Percentiles rank a stretch among this genome's conserved stretches.
These are phyloP conservation scores for Aureobasidium sp. DNA, from an alignment of 2,329 filamentous ascomycete species.

Conservation along the genomic window DNA sequence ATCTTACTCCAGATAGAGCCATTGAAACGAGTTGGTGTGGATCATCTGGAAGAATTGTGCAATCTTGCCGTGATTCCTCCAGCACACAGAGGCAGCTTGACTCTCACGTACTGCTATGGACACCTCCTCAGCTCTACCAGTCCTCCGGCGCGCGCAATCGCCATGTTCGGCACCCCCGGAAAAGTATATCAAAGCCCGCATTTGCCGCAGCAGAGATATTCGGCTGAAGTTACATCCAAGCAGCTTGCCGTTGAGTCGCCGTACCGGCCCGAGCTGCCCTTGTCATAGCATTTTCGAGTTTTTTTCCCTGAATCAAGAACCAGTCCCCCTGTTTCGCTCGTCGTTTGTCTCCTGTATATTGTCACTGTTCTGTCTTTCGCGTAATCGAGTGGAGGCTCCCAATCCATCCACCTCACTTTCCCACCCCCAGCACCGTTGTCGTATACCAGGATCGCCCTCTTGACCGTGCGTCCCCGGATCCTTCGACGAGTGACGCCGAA, in stretches of 20 bases:
- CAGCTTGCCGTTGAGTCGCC: background rate
- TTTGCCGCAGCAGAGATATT: background rate
- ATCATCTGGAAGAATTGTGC: too few species aligned
- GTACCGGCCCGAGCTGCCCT: background rate
- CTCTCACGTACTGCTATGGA: background rate
- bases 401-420: background rate
- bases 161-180: background rate
- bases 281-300: background rate
- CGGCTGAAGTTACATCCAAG: slow-evolving; percentile 1
- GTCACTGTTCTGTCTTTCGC: background rate
- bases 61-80: too few species aligned
- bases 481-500: background rate
- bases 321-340: background rate
- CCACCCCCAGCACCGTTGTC: background rate
- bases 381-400: background rate
- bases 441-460: background rate
- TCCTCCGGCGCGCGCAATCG: background rate
- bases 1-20: too few species aligned
- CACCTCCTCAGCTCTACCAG: background rate
- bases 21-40: too few species aligned
- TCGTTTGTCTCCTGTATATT: background rate
- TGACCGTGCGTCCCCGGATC: slow-evolving; percentile 11
- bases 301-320: background rate
- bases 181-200: background rate
- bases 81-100: too few species aligned